phyloP scores from a whole-genome alignment of 495 filamentous ascomycete genomes.

The Penicillium salamii region DNA sequence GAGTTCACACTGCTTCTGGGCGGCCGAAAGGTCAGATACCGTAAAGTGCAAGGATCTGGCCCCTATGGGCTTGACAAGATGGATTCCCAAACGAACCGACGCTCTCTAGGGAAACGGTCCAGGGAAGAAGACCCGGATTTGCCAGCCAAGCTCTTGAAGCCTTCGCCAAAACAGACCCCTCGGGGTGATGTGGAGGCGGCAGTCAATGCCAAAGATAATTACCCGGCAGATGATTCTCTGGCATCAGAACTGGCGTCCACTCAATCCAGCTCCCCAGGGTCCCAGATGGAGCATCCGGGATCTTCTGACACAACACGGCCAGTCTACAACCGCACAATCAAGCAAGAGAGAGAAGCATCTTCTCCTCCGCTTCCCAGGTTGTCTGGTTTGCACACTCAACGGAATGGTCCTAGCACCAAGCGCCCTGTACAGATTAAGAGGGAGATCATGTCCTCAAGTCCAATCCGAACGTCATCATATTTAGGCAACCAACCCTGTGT shows the following conservation, averaged over 20 bases:
- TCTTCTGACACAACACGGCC: conserved; percentile 36
- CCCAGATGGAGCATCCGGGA: conserved; percentile 1
- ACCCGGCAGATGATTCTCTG: not conserved
- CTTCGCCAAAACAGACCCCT: not conserved
- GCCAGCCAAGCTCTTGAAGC: not conserved
- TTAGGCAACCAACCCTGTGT: conserved; percentile 10
- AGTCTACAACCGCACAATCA: conserved; percentile 27
- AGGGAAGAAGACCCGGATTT: not conserved
- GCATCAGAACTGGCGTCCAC: conserved; percentile 8
- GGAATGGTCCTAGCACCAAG: not conserved
- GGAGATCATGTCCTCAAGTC: conserved; percentile 33
- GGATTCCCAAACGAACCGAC: not conserved
- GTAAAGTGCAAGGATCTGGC: conserved; percentile 15
- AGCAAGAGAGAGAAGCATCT: conserved; percentile 23
- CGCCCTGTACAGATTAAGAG: conserved; percentile 28
- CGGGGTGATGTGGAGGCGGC: not conserved
- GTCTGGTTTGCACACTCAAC: not conserved
- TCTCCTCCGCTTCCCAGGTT: not conserved
- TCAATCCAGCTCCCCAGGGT: conserved; percentile 13
- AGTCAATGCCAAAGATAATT: conserved; percentile 4
- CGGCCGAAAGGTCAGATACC: conserved; percentile 24
- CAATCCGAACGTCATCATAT: conserved; percentile 29
- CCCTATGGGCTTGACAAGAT: not conserved
- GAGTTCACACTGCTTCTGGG: conserved; percentile 30
- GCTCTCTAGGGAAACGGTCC: not conserved